phyloP scores from a whole-genome alignment of 805 yeast genomes.

The Myxozyma vanderwaltii region DNA sequence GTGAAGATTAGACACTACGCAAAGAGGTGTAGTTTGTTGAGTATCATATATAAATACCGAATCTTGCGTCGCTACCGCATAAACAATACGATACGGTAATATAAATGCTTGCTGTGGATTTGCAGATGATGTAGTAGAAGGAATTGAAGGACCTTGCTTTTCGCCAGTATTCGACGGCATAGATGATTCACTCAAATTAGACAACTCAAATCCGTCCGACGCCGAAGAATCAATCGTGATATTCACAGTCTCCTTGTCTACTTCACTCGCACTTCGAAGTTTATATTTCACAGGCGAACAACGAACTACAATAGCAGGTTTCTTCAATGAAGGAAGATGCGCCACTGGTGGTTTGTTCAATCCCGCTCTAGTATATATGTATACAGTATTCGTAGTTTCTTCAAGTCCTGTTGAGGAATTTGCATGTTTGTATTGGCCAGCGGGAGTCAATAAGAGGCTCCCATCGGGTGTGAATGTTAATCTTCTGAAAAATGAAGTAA shows the following conservation, averaged over 20 bases:
- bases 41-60: conserved; percentile 83
- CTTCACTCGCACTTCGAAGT: conserved; percentile 31
- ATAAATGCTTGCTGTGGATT: conserved; percentile 47
- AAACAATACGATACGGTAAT: conserved; percentile 77
- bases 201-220: conserved; percentile 19
- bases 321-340: conserved; percentile 73
- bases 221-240: conserved; percentile 29
- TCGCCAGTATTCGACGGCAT: conserved; percentile 6
- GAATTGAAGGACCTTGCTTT: background rate
- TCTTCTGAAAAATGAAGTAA: conserved; percentile 88
- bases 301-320: conserved; percentile 80
- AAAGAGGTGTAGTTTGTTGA: conserved; percentile 65
- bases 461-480: conserved; percentile 92
- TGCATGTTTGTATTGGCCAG: conserved; percentile 60
- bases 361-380: conserved; percentile 72
- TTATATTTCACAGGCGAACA: conserved; percentile 71
- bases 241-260: conserved; percentile 14
- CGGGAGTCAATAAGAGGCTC: conserved; percentile 68
- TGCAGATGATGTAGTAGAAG: background rate
- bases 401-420: conserved; percentile 39
- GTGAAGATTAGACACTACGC: conserved; percentile 75
- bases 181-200: conserved; percentile 9
- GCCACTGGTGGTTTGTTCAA: conserved; percentile 71
- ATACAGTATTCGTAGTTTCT: conserved; percentile 68
- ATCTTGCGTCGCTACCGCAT: conserved; percentile 92